Evolutionary conservation across 2,329 filamentous ascomycete genomes (phyloP).

Genomic region (Metarhizium robertsii): DNA sequence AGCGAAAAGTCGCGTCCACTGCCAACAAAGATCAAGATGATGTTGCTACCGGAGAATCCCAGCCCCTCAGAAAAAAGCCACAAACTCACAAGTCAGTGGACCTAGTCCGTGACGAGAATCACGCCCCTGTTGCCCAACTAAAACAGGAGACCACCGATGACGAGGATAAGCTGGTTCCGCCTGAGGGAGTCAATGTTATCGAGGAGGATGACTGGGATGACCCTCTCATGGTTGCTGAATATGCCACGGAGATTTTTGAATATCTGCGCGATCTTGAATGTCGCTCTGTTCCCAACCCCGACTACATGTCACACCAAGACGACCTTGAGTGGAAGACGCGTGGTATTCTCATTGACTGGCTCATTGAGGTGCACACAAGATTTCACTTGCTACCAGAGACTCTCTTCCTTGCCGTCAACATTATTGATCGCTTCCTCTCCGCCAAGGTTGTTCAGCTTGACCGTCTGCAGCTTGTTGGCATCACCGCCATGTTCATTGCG

Average conservation of each 20-base stretch:
- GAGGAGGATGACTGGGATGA: conserved; percentile 86
- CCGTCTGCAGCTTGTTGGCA: conserved; percentile 89
- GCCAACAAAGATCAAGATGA: conserved; percentile 44
- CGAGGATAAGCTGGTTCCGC: background rate
- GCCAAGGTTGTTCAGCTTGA: conserved; percentile 93
- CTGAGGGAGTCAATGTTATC: conserved; percentile 24
- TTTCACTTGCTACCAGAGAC: conserved; percentile 95
- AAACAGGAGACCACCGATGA: conserved; percentile 20
- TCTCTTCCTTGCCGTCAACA: conserved; percentile 92
- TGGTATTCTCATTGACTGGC: conserved; percentile 93
- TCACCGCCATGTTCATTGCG: conserved; percentile 98
- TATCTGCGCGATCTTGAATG: conserved; percentile 82
- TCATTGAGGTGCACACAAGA: conserved; percentile 94
- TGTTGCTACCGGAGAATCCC: conserved; percentile 48
- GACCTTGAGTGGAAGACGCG: conserved; percentile 98
- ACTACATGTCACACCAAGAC: conserved; percentile 92
- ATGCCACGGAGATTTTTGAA: conserved; percentile 94
- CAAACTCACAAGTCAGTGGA: conserved; percentile 24
- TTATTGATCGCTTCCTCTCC: conserved; percentile 95
- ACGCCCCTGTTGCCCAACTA: conserved; percentile 12
- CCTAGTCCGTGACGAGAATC: conserved; percentile 41
- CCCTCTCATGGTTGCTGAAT: conserved; percentile 95
- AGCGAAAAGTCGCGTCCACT: conserved; percentile 58
- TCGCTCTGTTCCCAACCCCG: conserved; percentile 71
- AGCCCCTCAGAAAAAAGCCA: conserved; percentile 59